A percentile compares a stretch with the other conserved stretches of the same genome.
Conservation (phyloP, 2,329 filamentous ascomycete genomes). For the Phaeosphaeriaceae sp. region DNA sequence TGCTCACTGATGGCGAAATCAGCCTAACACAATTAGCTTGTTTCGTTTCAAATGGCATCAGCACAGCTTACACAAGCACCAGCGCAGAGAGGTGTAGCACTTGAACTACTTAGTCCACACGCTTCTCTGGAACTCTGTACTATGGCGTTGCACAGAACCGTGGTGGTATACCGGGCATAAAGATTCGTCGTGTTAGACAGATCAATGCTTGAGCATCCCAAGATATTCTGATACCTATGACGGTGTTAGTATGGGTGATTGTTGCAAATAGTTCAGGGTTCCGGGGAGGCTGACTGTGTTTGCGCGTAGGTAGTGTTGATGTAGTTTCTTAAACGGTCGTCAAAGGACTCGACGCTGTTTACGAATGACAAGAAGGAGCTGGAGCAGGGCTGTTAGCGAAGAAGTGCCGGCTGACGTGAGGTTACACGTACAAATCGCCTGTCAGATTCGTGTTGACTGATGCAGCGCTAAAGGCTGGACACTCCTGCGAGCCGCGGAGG, state of each 20-base stretch:
- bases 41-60: not conserved
- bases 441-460: slow-evolving; percentile 73
- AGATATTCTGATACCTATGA: slow-evolving; percentile 76
- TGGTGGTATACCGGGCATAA: slow-evolving; percentile 93
- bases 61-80: slow-evolving; percentile 75
- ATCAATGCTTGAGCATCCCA: slow-evolving; percentile 82
- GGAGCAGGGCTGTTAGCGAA: slow-evolving; percentile 17
- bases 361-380: slow-evolving; percentile 89
- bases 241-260: slow-evolving; percentile 39
- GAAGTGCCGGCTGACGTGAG: slow-evolving; percentile 31
- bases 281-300: slow-evolving; percentile 68
- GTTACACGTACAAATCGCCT: slow-evolving; percentile 65
- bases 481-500: slow-evolving; percentile 71
- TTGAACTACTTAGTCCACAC: slow-evolving; percentile 70
- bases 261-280: slow-evolving; percentile 7
- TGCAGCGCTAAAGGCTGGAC: slow-evolving; percentile 74
- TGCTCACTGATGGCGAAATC: slow-evolving; percentile 89
- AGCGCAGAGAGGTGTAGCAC: slow-evolving; percentile 81
- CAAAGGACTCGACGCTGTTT: slow-evolving; percentile 77
- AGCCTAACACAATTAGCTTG: slow-evolving; percentile 60
- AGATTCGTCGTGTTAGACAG: slow-evolving; percentile 78
- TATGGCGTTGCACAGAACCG: slow-evolving; percentile 90
- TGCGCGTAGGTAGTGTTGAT: slow-evolving; percentile 77
- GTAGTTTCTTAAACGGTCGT: slow-evolving; percentile 75
- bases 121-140: slow-evolving; percentile 82